Evolutionary conservation across 1,284 basidiomycete species (phyloP), one percentile per base, ranked within the genome.

Genomic region (Meira nashicola): DNA sequence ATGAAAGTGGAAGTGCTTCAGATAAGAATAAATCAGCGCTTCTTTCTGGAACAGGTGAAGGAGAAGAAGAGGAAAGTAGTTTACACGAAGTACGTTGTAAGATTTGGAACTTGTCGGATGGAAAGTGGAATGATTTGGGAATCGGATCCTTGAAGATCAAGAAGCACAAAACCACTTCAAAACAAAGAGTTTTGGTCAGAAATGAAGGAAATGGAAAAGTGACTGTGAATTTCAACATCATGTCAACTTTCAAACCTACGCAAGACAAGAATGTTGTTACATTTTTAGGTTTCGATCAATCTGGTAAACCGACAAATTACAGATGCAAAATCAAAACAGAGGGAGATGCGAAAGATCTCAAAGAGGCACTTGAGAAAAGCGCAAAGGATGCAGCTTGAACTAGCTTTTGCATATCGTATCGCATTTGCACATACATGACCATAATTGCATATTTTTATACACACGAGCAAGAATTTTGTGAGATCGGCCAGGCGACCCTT

Each of bases 191-290:
- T 38, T 56, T 76, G 2, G 73, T 70, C 0, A 51, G 73, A 7
- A 76, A 73, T 62, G 72, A 68, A 37, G 73, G 67, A 8, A 76
- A 73, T 54, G 72, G 73, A 28, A 71, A 71, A 39, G 38, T 44
- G 40, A 60, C 55, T 15, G 62, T 72, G 48, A 76, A 76, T 60
- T 76, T 76, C 51, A 53, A 62, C 50, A 43, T 69, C 28, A 71
- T 69, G 53, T 48, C 62, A 28, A 60, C 60, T 8, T 47, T 76
- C 17, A 68, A 64, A 54, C 55, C 60, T 12, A 67, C 51, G 9
- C 44, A 56, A 55, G 70, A 69, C 1, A 67, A 67, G 51, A 68
- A 60, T 49, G 61, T 71, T 8, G 59, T 71, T 21, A 47, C 55
- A 8, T 73, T 76, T 40, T 54, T 70, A 1, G 73, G 73, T 1